Evolutionary conservation across 2,329 filamentous ascomycete genomes (phyloP), one percentile per base, ranked within the genome.

Genomic region (Parascedosporium putredinis): DNA sequence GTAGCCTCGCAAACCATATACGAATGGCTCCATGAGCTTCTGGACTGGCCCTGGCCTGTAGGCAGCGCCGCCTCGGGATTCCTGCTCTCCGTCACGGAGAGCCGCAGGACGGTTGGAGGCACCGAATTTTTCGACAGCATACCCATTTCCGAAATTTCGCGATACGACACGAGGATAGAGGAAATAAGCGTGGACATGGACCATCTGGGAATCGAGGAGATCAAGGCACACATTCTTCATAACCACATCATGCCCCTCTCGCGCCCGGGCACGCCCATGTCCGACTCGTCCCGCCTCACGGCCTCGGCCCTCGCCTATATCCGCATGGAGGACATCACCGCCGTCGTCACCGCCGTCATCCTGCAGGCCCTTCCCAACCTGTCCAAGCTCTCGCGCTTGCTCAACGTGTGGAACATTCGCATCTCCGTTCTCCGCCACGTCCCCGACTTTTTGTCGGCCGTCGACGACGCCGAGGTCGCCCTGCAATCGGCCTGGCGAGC

Each of bases 261-360:
- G 20, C 57, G 67, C 42, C 64, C 67, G 7, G 59, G 58, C 16
- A 67, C 65, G 8, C 66, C 67, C 3, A 56, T 64, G 31, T 61
- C 63, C 76, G 38, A 72, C 70, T 10, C 67, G 65, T 5, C 33
- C 20, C 20, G 27, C 1, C 16, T 42, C 12, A 42, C 38, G 9
- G 22, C 45, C 9, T 33, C 27, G 12, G 22, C 43, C 3, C 5
- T 51, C 14, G 7, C 20, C 31, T 51, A 40, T 34, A 43, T 31
- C 24, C 49, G 44, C 53, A 79, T 97, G 72, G 89, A 93, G 58
- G 93, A 97, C 64, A 81, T 95, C 59, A 90, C 88, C 7, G 88
- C 91, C 22, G 76, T 97, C 44, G 78, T 97, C 51, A 96, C 93
- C 1, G 87, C 90, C 24, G 95, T 91, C 29, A 86, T 95, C 16